phyloP scores from a whole-genome alignment of 805 yeast genomes.

The Barnettozyma californica region DNA sequence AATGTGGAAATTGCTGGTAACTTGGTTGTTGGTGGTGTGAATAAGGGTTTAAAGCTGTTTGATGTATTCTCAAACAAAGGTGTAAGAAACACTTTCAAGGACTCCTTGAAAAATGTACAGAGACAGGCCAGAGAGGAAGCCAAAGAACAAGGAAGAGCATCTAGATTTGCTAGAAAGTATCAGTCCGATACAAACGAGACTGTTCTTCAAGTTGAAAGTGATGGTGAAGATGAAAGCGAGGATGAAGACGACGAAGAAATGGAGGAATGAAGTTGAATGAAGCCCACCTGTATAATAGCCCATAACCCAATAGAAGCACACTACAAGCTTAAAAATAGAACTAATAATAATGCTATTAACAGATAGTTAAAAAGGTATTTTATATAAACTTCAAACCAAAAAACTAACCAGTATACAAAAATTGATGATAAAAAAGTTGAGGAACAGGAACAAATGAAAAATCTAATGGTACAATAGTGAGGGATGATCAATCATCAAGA shows the following conservation, averaged over 20 bases:
- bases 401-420: background rate
- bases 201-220: slow-evolving; percentile 58
- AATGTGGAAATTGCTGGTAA: slow-evolving; percentile 85
- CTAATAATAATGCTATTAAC: slow-evolving; percentile 7
- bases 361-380: slow-evolving; percentile 3
- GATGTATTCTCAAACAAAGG: slow-evolving; percentile 80
- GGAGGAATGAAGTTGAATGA: slow-evolving; percentile 7
- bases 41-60: slow-evolving; percentile 85
- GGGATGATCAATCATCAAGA: background rate
- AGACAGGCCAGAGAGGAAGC: slow-evolving; percentile 54
- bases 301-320: background rate
- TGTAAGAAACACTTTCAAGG: slow-evolving; percentile 64
- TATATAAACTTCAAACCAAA: slow-evolving; percentile 2
- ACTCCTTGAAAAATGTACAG: slow-evolving; percentile 52
- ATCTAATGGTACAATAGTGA: slow-evolving; percentile 11
- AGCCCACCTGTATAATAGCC: background rate
- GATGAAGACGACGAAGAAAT: slow-evolving; percentile 31
- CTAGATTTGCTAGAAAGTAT: slow-evolving; percentile 75
- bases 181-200: slow-evolving; percentile 44
- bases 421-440: slow-evolving; percentile 1
- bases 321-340: background rate
- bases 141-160: slow-evolving; percentile 47
- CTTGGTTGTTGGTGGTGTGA: slow-evolving; percentile 81
- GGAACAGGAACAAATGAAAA: slow-evolving; percentile 3
- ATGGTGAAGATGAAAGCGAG: slow-evolving; percentile 55